A percentile compares a stretch with the other conserved stretches of the same genome.
Conservation (phyloP, 164 flowering plant species). For the Vitis riparia region DNA sequence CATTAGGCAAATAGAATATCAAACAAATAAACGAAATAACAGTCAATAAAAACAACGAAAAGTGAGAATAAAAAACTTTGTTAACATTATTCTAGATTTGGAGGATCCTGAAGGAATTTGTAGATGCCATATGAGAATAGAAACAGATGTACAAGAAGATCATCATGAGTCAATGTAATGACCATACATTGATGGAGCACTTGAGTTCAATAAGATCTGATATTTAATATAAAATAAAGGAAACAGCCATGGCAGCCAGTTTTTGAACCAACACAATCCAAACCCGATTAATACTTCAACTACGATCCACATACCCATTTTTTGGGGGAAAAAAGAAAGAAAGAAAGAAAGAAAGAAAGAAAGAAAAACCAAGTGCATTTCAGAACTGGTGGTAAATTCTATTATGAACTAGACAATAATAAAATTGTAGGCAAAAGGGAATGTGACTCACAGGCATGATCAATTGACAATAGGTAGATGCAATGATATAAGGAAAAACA, state of each 20-base stretch:
- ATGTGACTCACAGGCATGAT: background rate
- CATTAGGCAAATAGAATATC: no score
- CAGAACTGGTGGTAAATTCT: background rate
- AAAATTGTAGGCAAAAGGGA: no score
- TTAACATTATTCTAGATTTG: background rate
- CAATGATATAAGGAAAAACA: background rate
- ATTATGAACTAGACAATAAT: background rate
- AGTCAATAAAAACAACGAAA: background rate
- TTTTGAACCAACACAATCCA: background rate
- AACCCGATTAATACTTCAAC: background rate
- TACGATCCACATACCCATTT: background rate
- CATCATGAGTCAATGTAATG: background rate
- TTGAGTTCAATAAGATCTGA: background rate
- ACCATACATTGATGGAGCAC: background rate
- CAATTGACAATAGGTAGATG: background rate
- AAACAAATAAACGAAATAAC: background rate
- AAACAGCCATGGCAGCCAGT: background rate
- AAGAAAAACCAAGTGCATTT: background rate
- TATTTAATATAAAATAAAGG: background rate
- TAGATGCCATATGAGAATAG: background rate
- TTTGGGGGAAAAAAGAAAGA: no score
- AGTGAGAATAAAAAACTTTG: background rate
- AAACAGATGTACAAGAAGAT: background rate
- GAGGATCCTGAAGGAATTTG: background rate
- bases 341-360: background rate